phyloP scores from a whole-genome alignment of 2,329 filamentous ascomycete species.

The Sporothrix dimorphospora region DNA sequence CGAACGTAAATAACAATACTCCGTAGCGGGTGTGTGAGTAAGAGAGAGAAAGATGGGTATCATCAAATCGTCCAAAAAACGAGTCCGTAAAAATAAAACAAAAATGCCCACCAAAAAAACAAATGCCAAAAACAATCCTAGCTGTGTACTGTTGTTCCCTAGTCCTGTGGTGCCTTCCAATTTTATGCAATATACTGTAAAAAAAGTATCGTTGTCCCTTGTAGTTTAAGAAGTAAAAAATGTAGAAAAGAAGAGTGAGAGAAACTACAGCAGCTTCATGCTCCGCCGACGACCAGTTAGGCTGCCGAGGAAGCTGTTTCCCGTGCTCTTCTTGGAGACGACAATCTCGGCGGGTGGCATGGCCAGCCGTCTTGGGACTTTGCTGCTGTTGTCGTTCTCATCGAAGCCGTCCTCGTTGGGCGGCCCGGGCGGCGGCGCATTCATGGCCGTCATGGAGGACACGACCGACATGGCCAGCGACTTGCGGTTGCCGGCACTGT shows the following conservation, averaged over 20 bases:
- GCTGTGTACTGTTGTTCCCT: slow-evolving; percentile 3
- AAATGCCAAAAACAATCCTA: not conserved
- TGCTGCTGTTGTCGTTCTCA: not conserved
- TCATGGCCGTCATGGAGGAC: slow-evolving; percentile 43
- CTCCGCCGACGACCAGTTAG: slow-evolving; percentile 26
- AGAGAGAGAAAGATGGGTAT: slow-evolving; percentile 27
- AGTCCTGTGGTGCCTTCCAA: slow-evolving; percentile 8
- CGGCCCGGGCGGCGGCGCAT: slow-evolving; percentile 42
- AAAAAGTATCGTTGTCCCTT: slow-evolving; percentile 1
- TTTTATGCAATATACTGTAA: not conserved
- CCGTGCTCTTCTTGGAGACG: slow-evolving; percentile 43
- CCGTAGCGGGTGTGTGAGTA: not conserved
- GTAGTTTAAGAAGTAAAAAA: not conserved
- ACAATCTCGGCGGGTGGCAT: not conserved
- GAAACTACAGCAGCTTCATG: slow-evolving; percentile 20
- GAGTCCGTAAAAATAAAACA: slow-evolving; percentile 4
- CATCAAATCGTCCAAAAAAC: slow-evolving; percentile 26
- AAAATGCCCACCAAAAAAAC: slow-evolving; percentile 7
- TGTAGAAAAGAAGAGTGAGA: not conserved
- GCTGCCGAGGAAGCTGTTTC: slow-evolving; percentile 27
- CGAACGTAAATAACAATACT: not conserved
- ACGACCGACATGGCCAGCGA: slow-evolving; percentile 28
- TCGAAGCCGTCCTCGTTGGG: slow-evolving; percentile 29
- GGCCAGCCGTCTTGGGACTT: slow-evolving; percentile 39
- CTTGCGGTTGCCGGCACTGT: slow-evolving; percentile 29